Evolutionary conservation across 176 grass and related monocot species (phyloP), one percentile per base, ranked within the genome.

Genomic region (Phoenix dactylifera): DNA sequence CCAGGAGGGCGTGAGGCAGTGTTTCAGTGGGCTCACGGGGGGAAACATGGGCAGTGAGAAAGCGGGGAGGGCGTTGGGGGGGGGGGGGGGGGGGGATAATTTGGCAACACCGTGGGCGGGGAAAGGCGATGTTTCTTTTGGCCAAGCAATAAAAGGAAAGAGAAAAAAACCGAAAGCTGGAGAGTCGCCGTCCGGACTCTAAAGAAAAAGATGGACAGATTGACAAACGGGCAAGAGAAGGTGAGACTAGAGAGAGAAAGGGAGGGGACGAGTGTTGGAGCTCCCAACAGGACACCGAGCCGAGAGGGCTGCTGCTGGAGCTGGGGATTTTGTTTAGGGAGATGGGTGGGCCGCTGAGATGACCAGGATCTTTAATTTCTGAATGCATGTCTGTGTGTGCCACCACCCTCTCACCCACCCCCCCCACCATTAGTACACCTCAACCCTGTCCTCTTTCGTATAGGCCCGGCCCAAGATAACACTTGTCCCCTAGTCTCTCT

Each of bases 141-240:
- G 79, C 82, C 89, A 89, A 95, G 85, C 73, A 69, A 68, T 67
- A 76, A 84, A 87, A 78, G 73, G 44, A 24, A 18, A 25, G 3
- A 4, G 29, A 15, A 48, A 64, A 67, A 50, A 72, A 74, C 59
- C 79, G 68, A 81, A 89, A 78, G 77, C 54, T 68, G 66, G 51
- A 69, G 66, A 24, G 51, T 76, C 80, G 30, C 50, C 63, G 51
- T 30, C 16, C 80, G 52, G 15, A 24, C 55, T 53, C 48, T 24
- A 54, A 63, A 50, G 18, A 23, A 23, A 74, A 54, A 69, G 28
- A 15, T 50, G 15, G 18, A 66, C 12, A 29, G 51, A 16, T 17
- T 5, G 39, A 7, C 14, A 12, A 14, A 9, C 10, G 35, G 35
- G 10, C 35, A 44, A 9, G 35, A 44, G 35, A 30, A 51, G 51